A percentile compares a stretch with the other conserved stretches of the same genome.
Conservation (phyloP, 73 alveolate species). For the Symbiodinium natans region DNA sequence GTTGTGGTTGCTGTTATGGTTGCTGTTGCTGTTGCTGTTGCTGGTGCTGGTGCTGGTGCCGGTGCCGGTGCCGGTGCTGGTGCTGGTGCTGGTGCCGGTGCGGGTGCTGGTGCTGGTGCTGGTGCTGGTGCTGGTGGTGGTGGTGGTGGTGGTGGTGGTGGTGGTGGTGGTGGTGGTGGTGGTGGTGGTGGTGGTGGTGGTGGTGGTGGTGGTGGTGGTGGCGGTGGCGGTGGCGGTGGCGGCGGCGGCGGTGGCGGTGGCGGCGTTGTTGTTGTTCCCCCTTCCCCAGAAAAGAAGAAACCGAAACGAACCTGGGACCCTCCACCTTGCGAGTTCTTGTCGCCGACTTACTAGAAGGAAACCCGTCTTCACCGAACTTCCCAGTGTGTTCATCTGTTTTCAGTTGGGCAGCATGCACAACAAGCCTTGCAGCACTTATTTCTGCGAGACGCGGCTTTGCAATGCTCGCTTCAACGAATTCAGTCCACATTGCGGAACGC, state of each 20-base stretch:
- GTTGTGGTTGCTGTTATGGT: neutral
- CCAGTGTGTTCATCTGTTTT: no score
- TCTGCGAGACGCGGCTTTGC: neutral
- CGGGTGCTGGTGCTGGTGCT: neutral
- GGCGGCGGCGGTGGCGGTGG: neutral
- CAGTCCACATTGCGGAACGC: no score
- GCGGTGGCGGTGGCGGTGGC: neutral
- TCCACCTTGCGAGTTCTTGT: no score
- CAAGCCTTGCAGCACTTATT: no score
- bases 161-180: slow-evolving; percentile 38
- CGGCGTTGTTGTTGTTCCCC: neutral
- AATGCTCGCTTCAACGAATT: neutral
- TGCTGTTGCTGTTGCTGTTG: neutral
- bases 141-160: slow-evolving; percentile 24
- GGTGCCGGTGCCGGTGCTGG: slow-evolving; percentile 2
- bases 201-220: slow-evolving; percentile 16
- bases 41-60: slow-evolving; percentile 11
- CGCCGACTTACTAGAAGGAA: no score
- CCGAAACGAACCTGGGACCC: no score
- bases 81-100: slow-evolving; percentile 11
- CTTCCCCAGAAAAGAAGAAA: no score
- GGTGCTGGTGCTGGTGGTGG: slow-evolving; percentile 16
- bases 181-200: slow-evolving; percentile 40
- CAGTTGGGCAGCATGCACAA: no score
- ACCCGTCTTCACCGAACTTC: no score